Conservation (phyloP, 1,139 yeast species). For the Suhomyces bribrorum region DNA sequence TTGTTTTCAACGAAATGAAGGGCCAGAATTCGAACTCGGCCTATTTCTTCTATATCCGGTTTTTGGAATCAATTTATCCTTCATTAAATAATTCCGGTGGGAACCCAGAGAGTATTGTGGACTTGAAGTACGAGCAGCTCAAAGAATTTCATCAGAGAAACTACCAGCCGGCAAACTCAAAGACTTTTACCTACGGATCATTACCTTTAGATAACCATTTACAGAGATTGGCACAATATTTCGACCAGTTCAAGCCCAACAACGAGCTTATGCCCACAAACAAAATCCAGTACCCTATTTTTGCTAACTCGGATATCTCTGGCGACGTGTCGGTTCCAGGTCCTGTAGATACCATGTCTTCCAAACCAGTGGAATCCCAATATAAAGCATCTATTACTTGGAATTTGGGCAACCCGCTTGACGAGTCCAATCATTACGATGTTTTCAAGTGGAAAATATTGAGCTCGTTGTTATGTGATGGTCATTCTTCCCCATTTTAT, state of each 20-base stretch:
- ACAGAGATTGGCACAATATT: slow-evolving; percentile 53
- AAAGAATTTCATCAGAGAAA: slow-evolving; percentile 69
- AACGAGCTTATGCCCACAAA: slow-evolving; percentile 13
- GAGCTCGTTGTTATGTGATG: slow-evolving; percentile 76
- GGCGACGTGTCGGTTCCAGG: slow-evolving; percentile 47
- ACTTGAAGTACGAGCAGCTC: slow-evolving; percentile 71
- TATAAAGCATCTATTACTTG: slow-evolving; percentile 82
- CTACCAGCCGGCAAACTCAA: slow-evolving; percentile 90
- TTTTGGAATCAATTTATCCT: slow-evolving; percentile 83
- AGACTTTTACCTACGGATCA: slow-evolving; percentile 85
- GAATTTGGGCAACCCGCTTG: slow-evolving; percentile 75
- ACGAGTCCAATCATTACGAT: slow-evolving; percentile 52
- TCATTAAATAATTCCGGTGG: slow-evolving; percentile 91
- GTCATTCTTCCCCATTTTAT: slow-evolving; percentile 89
- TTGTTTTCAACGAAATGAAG: slow-evolving; percentile 97
- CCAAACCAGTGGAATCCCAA: slow-evolving; percentile 66
- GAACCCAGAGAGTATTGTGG: slow-evolving; percentile 80
- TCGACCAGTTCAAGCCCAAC: slow-evolving; percentile 51
- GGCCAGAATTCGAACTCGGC: slow-evolving; percentile 93
- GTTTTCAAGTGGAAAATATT: slow-evolving; percentile 74
- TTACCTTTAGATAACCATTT: slow-evolving; percentile 67
- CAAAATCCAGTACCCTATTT: slow-evolving; percentile 31
- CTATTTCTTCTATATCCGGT: slow-evolving; percentile 80
- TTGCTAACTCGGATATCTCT: slow-evolving; percentile 13
- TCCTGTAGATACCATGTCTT: slow-evolving; percentile 76